phyloP scores from a whole-genome alignment of 2,329 filamentous ascomycete genomes.

The Endothia cerciana region DNA sequence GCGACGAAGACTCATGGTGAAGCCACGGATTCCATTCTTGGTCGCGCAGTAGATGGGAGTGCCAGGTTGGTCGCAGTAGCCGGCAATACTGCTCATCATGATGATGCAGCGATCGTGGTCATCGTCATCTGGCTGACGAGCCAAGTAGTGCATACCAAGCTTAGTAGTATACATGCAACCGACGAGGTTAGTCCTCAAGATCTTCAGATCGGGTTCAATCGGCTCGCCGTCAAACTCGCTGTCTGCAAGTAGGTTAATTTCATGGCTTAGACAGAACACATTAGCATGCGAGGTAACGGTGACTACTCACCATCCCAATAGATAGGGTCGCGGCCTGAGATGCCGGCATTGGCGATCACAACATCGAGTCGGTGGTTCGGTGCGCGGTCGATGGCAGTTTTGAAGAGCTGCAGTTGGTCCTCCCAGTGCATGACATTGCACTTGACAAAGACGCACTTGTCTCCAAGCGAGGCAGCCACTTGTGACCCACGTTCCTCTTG shows the following conservation, averaged over 20 bases:
- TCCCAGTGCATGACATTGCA: constrained; percentile 39
- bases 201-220: constrained; percentile 35
- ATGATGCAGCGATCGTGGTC: constrained; percentile 38
- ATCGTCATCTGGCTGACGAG: constrained; percentile 35
- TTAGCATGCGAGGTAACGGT: background rate
- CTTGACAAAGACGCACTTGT: constrained; percentile 32
- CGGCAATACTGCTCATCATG: constrained; percentile 40
- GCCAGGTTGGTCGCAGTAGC: constrained; percentile 39
- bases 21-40: constrained; percentile 43
- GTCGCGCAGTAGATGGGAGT: constrained; percentile 40
- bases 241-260: background rate
- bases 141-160: constrained; percentile 43
- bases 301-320: constrained; percentile 26
- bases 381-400: constrained; percentile 34
- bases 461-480: background rate
- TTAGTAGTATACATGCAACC: constrained; percentile 37
- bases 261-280: background rate
- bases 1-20: constrained; percentile 42
- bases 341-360: constrained; percentile 41
- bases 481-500: background rate
- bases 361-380: constrained; percentile 36
- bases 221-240: constrained; percentile 29
- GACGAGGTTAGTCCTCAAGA: constrained; percentile 37
- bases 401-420: constrained; percentile 38
- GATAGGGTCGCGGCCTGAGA: constrained; percentile 37